These are phyloP conservation scores for Septoria linicola DNA, from an alignment of 2,329 filamentous ascomycete genomes.

Conservation along the genomic window DNA sequence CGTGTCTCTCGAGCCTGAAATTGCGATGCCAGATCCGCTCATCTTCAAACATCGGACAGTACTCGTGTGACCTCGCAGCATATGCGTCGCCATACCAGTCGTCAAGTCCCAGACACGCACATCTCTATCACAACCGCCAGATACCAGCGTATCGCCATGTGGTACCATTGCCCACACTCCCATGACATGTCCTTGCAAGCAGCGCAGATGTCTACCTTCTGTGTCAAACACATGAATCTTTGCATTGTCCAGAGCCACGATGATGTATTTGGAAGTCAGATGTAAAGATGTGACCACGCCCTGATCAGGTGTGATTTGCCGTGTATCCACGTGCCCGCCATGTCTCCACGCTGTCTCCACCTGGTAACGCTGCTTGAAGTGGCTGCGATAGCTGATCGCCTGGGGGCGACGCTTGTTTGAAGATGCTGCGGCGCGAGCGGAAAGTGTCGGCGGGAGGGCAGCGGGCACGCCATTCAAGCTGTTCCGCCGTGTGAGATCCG, in stretches of 20 bases:
- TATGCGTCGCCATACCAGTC: constrained; percentile 76
- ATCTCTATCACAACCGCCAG: constrained; percentile 92
- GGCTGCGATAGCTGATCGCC: constrained; percentile 83
- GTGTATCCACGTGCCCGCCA: constrained; percentile 77
- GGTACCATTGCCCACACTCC: constrained; percentile 99
- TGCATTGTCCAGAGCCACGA: constrained; percentile 94
- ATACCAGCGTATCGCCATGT: constrained; percentile 92
- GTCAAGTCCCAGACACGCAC: constrained; percentile 96
- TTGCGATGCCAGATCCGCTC: constrained; percentile 89
- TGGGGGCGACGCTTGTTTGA: constrained; percentile 52
- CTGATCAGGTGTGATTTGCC: constrained; percentile 92
- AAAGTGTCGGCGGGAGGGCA: constrained; percentile 29
- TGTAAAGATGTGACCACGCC: constrained; percentile 96
- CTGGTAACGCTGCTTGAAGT: constrained; percentile 96
- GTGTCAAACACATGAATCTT: constrained; percentile 98
- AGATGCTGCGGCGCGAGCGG: constrained; percentile 39
- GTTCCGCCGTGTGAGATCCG: constrained; percentile 44
- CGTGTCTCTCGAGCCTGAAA: constrained; percentile 93
- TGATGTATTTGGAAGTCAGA: constrained; percentile 92
- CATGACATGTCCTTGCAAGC: constrained; percentile 94
- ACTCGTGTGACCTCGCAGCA: constrained; percentile 89
- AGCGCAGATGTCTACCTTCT: constrained; percentile 82
- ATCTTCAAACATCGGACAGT: constrained; percentile 97
- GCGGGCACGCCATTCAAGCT: constrained; percentile 28
- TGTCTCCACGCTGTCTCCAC: constrained; percentile 96